These are phyloP conservation scores for Starmerella bombi DNA, from an alignment of 805 yeast genomes.

Conservation along the genomic window DNA sequence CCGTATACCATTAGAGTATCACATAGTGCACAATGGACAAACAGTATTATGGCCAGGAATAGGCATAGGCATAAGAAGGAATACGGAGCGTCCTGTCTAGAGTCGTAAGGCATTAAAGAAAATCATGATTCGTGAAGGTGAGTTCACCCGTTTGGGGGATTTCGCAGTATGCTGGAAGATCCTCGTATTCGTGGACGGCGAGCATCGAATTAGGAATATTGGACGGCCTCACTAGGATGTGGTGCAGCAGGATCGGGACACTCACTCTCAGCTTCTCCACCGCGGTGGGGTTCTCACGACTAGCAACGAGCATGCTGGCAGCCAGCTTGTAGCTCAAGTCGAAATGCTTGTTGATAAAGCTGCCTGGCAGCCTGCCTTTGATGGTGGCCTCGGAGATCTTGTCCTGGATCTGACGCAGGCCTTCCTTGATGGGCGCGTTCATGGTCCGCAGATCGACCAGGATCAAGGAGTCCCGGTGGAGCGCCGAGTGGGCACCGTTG, in stretches of 20 bases:
- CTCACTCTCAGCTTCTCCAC: conserved; percentile 7
- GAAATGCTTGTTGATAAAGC: conserved; percentile 11
- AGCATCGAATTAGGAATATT: neutral
- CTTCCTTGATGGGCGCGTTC: conserved; percentile 10
- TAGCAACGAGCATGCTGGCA: conserved; percentile 7
- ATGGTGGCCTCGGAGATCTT: conserved; percentile 2
- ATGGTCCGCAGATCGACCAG: neutral
- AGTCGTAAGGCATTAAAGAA: no score
- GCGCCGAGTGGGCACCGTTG: conserved; percentile 12
- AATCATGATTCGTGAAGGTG: neutral
- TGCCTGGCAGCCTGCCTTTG: conserved; percentile 9
- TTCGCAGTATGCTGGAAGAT: conserved; percentile 2
- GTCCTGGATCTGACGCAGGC: conserved; percentile 7
- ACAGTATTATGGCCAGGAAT: no score
- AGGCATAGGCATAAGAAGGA: no score
- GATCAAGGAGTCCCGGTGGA: conserved; percentile 4
- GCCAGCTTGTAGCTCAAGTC: conserved; percentile 14
- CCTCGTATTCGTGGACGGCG: conserved; percentile 1
- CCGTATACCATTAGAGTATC: no score
- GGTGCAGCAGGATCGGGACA: conserved; percentile 8
- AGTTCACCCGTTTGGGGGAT: conserved; percentile 5
- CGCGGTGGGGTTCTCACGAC: conserved; percentile 10
- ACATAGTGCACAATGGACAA: no score
- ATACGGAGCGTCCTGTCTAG: no score
- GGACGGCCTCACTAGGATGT: neutral